A percentile compares a stretch with the other conserved stretches of the same genome.
These are phyloP conservation scores for Dactylonectria macrodidyma DNA, from an alignment of 2,329 filamentous ascomycete species.

Conservation along the genomic window DNA sequence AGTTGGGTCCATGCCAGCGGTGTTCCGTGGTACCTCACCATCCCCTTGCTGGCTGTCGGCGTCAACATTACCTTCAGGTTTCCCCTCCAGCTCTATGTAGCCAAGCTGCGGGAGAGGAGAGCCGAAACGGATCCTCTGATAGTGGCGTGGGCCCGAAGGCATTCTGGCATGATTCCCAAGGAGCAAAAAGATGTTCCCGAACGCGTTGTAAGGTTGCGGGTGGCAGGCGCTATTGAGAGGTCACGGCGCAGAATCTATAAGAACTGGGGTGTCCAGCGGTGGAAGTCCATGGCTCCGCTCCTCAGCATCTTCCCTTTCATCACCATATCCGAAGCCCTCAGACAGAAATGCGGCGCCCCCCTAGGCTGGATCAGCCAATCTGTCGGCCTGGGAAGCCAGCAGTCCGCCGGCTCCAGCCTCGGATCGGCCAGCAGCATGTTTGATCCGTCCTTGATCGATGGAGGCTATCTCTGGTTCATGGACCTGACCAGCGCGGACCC, in stretches of 20 bases:
- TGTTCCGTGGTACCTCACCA: slow-evolving; percentile 68
- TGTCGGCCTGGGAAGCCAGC: slow-evolving; percentile 47
- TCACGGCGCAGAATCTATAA: slow-evolving; percentile 54
- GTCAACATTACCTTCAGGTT: slow-evolving; percentile 63
- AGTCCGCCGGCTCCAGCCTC: slow-evolving; percentile 41
- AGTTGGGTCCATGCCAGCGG: slow-evolving; percentile 59
- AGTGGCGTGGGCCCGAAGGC: slow-evolving; percentile 51
- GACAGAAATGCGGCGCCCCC: slow-evolving; percentile 60
- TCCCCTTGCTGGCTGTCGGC: slow-evolving; percentile 66
- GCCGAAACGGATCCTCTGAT: slow-evolving; percentile 50
- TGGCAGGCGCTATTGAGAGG: slow-evolving; percentile 45
- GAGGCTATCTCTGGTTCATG: slow-evolving; percentile 70
- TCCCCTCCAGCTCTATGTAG: slow-evolving; percentile 62
- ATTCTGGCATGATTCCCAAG: slow-evolving; percentile 30
- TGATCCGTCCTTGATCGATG: slow-evolving; percentile 61
- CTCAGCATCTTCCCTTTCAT: slow-evolving; percentile 65
- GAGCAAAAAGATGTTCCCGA: slow-evolving; percentile 32
- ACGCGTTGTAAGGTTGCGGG: slow-evolving; percentile 43
- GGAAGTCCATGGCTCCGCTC: slow-evolving; percentile 60
- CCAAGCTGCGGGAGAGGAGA: slow-evolving; percentile 50
- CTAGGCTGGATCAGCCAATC: slow-evolving; percentile 50
- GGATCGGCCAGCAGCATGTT: slow-evolving; percentile 46
- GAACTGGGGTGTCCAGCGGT: slow-evolving; percentile 61
- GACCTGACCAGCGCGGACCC: slow-evolving; percentile 69
- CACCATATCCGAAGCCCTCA: slow-evolving; percentile 64